Percentiles rank a stretch among this genome's conserved stretches.
Conservation (phyloP, 1,139 yeast genomes). For the Nakaseomyces delphensis region DNA sequence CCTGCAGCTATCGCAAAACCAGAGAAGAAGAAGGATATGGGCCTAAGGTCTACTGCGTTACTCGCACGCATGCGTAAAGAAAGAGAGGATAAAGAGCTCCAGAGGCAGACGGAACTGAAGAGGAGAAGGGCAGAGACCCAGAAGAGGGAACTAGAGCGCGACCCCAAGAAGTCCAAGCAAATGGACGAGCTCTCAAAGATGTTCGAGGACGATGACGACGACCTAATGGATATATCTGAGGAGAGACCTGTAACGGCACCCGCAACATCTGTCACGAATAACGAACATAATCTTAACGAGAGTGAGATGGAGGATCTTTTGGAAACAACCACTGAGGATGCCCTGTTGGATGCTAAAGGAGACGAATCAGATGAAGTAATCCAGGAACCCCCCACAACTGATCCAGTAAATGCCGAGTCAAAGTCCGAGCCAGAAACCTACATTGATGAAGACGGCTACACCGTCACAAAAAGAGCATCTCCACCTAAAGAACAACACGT, state of each 20-base stretch:
- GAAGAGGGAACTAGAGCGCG: constrained; percentile 12
- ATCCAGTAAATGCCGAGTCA: constrained; percentile 3
- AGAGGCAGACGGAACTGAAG: constrained; percentile 24
- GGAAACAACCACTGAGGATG: constrained; percentile 31
- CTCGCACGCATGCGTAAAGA: constrained; percentile 29
- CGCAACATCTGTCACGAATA: neutral
- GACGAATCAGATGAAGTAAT: too few species aligned
- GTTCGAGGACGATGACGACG: constrained; percentile 28
- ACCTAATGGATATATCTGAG: constrained; percentile 7
- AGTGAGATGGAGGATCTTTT: constrained; percentile 25
- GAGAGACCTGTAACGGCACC: constrained; percentile 2
- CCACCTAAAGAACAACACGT: constrained; percentile 11
- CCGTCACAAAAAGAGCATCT: constrained; percentile 23
- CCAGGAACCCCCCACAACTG: too few species aligned
- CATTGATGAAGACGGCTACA: constrained; percentile 31
- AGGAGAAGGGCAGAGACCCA: constrained; percentile 19
- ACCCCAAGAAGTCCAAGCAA: constrained; percentile 23
- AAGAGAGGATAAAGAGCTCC: constrained; percentile 28
- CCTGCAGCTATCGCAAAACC: constrained; percentile 6
- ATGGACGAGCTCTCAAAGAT: constrained; percentile 25
- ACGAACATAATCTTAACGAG: constrained; percentile 3
- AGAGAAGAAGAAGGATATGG: constrained; percentile 14
- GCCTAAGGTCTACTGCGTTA: constrained; percentile 28
- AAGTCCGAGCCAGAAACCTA: constrained; percentile 12
- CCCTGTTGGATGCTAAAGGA: constrained; percentile 18